Evolutionary conservation across 345 rosid species (phyloP), one percentile per base, ranked within the genome.

Genomic region (Odontarrhena argentea): DNA sequence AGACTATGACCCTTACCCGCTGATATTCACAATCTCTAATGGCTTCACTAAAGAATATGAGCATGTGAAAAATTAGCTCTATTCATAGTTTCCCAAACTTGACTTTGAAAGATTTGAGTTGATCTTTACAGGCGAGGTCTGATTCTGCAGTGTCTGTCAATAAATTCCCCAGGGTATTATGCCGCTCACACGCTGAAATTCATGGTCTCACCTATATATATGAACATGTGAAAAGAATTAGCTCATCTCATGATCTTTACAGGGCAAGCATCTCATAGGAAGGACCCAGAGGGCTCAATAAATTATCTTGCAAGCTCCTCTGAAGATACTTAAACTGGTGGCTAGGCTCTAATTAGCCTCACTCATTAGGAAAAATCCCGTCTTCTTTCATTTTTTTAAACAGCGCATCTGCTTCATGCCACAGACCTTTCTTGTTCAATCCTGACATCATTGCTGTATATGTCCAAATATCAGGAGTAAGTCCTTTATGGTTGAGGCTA

Each of bases 361-460:
- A 35, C 60, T 58, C 76, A 57, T 51, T 58, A 57, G 71, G 71
- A 18, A 57, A 69, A 40, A 68, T 59, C 52, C 76, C 66, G 32
- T 61, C 67, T 10, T 55, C 71, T 55, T 66, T 73, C 78, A 74
- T 74, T 66, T 74, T 67, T 12, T 34, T 70, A 56, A 65, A 70
- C 70, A 70, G n/a, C 3, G 55, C 67, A 67, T 78, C 57, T 2
- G 76, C 81, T 65, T 78, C 69, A 45, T 66, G 66, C 18, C 55
- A 30, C 13, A 60, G 58, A 28, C 78, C 81, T 45, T 60, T 75
- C 68, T 60, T 71, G 56, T 75, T 74, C 26, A 77, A 55, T 40
- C 75, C 81, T 24, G 52, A 54, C 35, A 80, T 74, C 77, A 80
- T 53, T 32, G 62, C 37, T 28, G 55, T 56, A 59, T 74, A 71